Conservation (phyloP, 2,329 filamentous ascomycete species). For the Aspergillus sclerotialis region DNA sequence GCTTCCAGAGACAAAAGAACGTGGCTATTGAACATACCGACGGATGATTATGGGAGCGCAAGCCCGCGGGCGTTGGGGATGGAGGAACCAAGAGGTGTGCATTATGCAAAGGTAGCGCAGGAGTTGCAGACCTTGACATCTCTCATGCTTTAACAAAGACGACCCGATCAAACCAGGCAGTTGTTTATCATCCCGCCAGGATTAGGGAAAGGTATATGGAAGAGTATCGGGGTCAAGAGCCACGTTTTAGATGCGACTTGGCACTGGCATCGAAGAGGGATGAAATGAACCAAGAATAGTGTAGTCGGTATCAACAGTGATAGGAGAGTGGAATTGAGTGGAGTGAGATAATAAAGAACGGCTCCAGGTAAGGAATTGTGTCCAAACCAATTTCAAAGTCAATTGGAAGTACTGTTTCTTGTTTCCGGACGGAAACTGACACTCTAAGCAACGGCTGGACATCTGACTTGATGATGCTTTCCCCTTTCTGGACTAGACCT, state of each 20-base stretch:
- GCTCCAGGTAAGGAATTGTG: no score
- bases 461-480: no score
- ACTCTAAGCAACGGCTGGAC: no score
- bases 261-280: slow-evolving; percentile 11
- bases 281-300: background rate
- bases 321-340: no score
- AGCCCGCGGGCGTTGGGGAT: slow-evolving; percentile 21
- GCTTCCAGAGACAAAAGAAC: slow-evolving; percentile 5
- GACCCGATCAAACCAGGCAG: slow-evolving; percentile 10
- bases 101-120: slow-evolving; percentile 53
- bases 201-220: background rate
- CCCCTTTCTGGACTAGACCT: no score
- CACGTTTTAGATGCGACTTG: slow-evolving; percentile 25
- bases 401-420: no score
- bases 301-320: no score
- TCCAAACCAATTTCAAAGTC: no score
- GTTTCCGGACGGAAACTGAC: no score
- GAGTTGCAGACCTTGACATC: slow-evolving; percentile 57
- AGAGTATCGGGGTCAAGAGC: slow-evolving; percentile 7
- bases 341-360: no score
- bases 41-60: slow-evolving; percentile 20
- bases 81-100: slow-evolving; percentile 28
- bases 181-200: slow-evolving; percentile 21
- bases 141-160: slow-evolving; percentile 38
- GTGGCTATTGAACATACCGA: slow-evolving; percentile 23